phyloP scores from a whole-genome alignment of 345 rosid species.

The Jatropha curcas region DNA sequence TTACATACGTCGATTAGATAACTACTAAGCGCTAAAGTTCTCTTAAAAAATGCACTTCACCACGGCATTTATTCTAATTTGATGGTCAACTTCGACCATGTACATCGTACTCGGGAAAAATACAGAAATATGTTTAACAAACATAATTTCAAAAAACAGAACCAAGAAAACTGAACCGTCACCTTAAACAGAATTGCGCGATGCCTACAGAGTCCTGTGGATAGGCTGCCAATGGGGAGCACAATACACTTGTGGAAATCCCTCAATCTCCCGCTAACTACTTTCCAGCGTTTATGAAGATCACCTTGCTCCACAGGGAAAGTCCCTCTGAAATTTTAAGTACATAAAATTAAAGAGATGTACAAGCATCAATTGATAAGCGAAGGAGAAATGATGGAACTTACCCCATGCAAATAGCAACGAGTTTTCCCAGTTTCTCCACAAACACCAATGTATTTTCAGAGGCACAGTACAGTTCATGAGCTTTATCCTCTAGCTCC shows the following conservation, averaged over 20 bases:
- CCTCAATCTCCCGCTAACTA: slow-evolving; percentile 66
- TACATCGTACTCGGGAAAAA: not conserved
- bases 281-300: slow-evolving; percentile 79
- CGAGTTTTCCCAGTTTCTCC: slow-evolving; percentile 83
- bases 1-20: not conserved
- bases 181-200: slow-evolving; percentile 98
- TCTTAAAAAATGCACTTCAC: not conserved
- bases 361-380: not conserved
- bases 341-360: not conserved
- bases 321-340: slow-evolving; percentile 56
- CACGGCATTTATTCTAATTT: not conserved
- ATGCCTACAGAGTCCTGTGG: slow-evolving; percentile 89
- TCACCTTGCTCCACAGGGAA: slow-evolving; percentile 81
- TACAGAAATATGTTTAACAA: not conserved
- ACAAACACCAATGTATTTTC: slow-evolving; percentile 67
- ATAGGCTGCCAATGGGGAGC: slow-evolving; percentile 81
- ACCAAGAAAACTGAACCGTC: not conserved
- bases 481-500: slow-evolving; percentile 89
- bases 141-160: not conserved
- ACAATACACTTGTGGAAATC: slow-evolving; percentile 69
- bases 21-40: not conserved
- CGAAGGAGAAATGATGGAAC: not conserved
- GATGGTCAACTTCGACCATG: not conserved
- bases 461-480: slow-evolving; percentile 67
- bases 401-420: slow-evolving; percentile 90